Conservation (phyloP, 352 stramenopile genomes). For the Globisporangium lucens region DNA sequence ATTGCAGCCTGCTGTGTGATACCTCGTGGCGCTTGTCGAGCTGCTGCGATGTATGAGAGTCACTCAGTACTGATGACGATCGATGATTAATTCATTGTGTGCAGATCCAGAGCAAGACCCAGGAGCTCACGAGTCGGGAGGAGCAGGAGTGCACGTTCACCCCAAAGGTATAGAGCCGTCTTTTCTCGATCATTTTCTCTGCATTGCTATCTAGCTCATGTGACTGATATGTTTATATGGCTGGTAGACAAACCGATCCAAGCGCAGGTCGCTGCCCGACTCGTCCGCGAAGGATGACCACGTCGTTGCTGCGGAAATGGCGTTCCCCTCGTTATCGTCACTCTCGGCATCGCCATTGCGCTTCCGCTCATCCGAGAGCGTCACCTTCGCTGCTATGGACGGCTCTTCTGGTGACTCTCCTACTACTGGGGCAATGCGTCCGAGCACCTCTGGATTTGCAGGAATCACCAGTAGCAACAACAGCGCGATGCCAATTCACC, state of each 20-base stretch:
- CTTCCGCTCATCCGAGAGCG: neutral
- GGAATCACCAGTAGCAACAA: neutral
- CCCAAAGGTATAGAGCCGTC: conserved; percentile 32
- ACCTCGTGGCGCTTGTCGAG: neutral
- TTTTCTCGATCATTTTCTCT: neutral
- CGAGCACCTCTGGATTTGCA: neutral
- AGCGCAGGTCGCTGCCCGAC: conserved; percentile 1
- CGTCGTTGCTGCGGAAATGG: conserved; percentile 2
- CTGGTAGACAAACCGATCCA: conserved; percentile 9
- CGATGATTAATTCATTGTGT: neutral
- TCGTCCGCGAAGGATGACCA: conserved; percentile 14
- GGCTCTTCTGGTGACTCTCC: neutral
- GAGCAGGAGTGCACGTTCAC: conserved; percentile 58
- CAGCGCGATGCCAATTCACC: conserved; percentile 25
- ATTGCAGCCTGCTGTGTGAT: too few species aligned
- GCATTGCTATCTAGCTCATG: neutral
- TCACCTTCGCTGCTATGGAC: neutral
- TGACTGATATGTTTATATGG: neutral
- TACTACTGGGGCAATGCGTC: neutral
- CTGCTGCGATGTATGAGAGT: neutral
- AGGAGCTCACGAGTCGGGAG: conserved; percentile 38
- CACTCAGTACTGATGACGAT: neutral
- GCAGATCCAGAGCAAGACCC: conserved; percentile 38
- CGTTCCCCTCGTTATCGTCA: neutral
- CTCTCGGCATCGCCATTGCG: neutral